phyloP scores from a whole-genome alignment of 345 rosid genomes.

The Euphorbia tirucalli region DNA sequence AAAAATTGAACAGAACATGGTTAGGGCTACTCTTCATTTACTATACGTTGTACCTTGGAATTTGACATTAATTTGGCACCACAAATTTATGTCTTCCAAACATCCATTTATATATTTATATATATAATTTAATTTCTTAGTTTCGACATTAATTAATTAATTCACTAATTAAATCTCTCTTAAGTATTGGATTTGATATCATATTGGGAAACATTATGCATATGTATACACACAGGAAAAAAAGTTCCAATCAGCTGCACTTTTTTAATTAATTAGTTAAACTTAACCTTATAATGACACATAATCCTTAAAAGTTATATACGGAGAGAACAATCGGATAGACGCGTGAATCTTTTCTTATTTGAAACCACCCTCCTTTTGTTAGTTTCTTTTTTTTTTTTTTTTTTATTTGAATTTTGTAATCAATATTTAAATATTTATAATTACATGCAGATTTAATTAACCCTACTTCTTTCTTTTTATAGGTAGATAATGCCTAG shows the following conservation, averaged over 20 bases:
- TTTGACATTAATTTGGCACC: constrained; percentile 1
- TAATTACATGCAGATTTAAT: too few species aligned
- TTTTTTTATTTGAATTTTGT: too few species aligned
- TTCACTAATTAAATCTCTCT: background rate
- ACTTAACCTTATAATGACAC: background rate
- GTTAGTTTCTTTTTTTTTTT: too few species aligned
- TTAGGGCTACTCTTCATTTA: background rate
- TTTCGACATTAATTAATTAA: background rate
- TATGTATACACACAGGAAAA: background rate
- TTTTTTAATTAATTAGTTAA: background rate
- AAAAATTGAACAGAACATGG: background rate
- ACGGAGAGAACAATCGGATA: background rate
- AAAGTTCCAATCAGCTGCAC: background rate
- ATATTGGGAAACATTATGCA: constrained; percentile 2
- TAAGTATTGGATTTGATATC: background rate
- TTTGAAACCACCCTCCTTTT: too few species aligned
- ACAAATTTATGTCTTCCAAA: background rate
- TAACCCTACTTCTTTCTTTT: too few species aligned
- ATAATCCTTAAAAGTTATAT: background rate
- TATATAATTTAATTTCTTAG: background rate
- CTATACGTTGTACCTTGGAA: background rate
- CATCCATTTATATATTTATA: background rate
- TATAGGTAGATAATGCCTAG: too few species aligned
- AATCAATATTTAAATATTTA: too few species aligned
- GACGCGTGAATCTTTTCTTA: background rate